phyloP scores from a whole-genome alignment of 176 grass and related monocot species.

The maize (Zea mays) region Zm-B73-REFERENCE-NAM-5.0 NC_050105.1:121480501-121481000 shows the following conservation, averaged over 20 bases:
- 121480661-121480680: not conserved
- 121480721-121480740: conserved; percentile 28
- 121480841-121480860: conserved; percentile 1
- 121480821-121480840: conserved; percentile 33
- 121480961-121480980: not conserved
- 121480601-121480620: too few relatives aligned
- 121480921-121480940: conserved; percentile 1
- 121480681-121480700: conserved; percentile 26
- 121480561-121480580: too few relatives aligned
- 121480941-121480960: not conserved
- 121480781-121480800: not conserved
- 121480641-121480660: too few relatives aligned
- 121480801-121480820: not conserved
- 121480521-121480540: not conserved
- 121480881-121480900: not conserved
- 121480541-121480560: too few relatives aligned
- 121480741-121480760: conserved; percentile 4
- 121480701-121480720: not conserved
- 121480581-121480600: too few relatives aligned
- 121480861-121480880: conserved; percentile 6
- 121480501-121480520: conserved; percentile 16
- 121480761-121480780: not conserved
- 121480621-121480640: too few relatives aligned
- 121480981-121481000: not conserved
- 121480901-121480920: not conserved